Base-by-base conservation (phyloP, 73 alveolate species). In the Breviolum minutum region DNA sequence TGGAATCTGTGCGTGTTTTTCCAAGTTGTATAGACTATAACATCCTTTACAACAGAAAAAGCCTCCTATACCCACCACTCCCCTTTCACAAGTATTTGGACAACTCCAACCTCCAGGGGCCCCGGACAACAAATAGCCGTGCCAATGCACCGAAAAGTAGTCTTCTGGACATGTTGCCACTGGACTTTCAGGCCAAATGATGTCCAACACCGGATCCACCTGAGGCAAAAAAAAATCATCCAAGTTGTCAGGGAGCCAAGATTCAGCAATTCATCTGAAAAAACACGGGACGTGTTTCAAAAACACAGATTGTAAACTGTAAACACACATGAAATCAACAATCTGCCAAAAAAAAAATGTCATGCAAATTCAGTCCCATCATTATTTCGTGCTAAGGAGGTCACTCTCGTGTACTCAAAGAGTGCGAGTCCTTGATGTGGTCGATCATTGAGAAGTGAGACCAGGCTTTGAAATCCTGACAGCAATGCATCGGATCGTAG, bases 401-500 rank as follows among this genome's bases (percentile, higher is more conserved):
- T 11, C 66, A 61, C 96, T 62, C 96, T 54, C 32, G 96, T 90
- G 96, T 90, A 90, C 63, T 90, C 96, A n/a, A 90, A 90, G 74
- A 90, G 87, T 6, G 96, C 96, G 40, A 90, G 54, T 61, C 96
- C 96, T 87, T 90, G 96, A 54, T 90, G 96, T 27, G 96, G 96
- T 2, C 96, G 96, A 63, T 90, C 96, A 29, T 62, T 48, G 63
- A 90, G 96, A 19, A 90, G 68, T 30, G 96, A 90, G 64, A 90
- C 96, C 96, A 90, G 27, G 76, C 96, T 90, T 76, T 90, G 96
- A 76, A 90, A 90, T 48, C 96, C 96, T 90, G 74, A n/a, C 24
- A 77, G 63, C 62, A 77, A 77, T 77, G 19, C 40, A 10, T 12
- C 10, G 32, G n/a, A 68, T 17, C 77, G n/a, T 68, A 68, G n/a